phyloP scores from a whole-genome alignment of 1,284 basidiomycete species.

The Heterobasidion annosum region DNA sequence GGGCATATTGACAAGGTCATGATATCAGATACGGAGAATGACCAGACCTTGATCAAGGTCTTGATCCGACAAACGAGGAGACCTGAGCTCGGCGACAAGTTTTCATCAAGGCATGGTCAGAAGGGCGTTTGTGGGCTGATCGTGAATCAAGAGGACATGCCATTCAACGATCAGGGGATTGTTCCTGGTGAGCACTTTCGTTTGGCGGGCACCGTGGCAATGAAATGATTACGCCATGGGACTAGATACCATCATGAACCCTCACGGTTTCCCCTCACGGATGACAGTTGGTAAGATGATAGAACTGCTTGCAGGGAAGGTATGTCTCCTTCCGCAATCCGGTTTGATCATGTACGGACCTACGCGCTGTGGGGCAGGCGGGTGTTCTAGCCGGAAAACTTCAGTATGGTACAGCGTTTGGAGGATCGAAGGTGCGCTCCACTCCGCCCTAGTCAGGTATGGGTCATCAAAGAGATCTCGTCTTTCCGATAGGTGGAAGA shows the following conservation, averaged over 20 bases:
- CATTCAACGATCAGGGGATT: conserved; percentile 97
- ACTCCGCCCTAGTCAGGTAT: conserved; percentile 4
- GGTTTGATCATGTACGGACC: background rate
- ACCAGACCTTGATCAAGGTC: conserved; percentile 98
- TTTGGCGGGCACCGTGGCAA: background rate
- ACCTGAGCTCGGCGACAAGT: conserved; percentile 98
- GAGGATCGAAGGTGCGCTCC: conserved; percentile 77
- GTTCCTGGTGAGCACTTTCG: conserved; percentile 56
- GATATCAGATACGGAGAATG: conserved; percentile 92
- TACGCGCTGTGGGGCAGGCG: conserved; percentile 35
- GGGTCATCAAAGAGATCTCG: background rate
- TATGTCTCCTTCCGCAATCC: conserved; percentile 19
- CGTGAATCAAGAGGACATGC: conserved; percentile 98
- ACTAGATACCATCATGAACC: conserved; percentile 98
- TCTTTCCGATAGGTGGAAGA: conserved; percentile 72
- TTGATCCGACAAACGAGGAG: conserved; percentile 94
- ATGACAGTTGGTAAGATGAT: conserved; percentile 99
- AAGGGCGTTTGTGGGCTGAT: conserved; percentile 99
- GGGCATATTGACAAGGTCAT: conserved; percentile 98
- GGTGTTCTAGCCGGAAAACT: conserved; percentile 84
- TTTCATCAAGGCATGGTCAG: conserved; percentile 96
- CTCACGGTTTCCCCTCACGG: conserved; percentile 98
- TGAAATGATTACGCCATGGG: background rate
- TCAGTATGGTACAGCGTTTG: conserved; percentile 95
- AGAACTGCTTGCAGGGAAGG: conserved; percentile 94